Evolutionary conservation across 2,329 filamentous ascomycete species (phyloP).

Genomic region (Grosmannia serpens): DNA sequence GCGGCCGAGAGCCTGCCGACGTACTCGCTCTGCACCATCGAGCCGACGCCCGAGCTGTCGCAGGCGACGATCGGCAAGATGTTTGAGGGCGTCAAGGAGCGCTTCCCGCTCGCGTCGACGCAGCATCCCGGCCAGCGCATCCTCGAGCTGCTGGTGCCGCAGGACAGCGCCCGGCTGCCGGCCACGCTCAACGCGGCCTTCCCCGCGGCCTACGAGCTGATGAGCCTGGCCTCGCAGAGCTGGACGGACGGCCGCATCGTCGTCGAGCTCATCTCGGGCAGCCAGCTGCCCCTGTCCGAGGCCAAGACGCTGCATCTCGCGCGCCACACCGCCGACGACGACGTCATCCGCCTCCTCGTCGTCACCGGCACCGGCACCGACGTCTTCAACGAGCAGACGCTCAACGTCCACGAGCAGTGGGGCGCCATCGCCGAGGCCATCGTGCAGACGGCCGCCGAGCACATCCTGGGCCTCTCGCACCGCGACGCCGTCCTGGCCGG

Average conservation of each 20-base stretch:
- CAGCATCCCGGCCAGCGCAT: slow-evolving; percentile 7
- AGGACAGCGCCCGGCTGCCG: background rate
- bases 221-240: background rate
- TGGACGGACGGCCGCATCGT: slow-evolving; percentile 4
- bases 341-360: slow-evolving; percentile 4
- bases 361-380: background rate
- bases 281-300: slow-evolving; percentile 7
- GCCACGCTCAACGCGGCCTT: background rate
- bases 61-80: slow-evolving; percentile 17
- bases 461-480: slow-evolving; percentile 12
- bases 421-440: slow-evolving; percentile 13
- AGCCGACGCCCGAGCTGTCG: slow-evolving; percentile 9
- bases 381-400: background rate
- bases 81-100: slow-evolving; percentile 17
- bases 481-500: slow-evolving; percentile 7
- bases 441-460: slow-evolving; percentile 12
- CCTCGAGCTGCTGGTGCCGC: background rate
- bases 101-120: slow-evolving; percentile 6
- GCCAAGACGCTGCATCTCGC: slow-evolving; percentile 6
- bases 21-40: slow-evolving; percentile 7
- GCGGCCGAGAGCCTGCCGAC: background rate
- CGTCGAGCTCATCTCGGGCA: slow-evolving; percentile 6
- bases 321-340: background rate
- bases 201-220: slow-evolving; percentile 1
- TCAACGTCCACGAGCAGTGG: slow-evolving; percentile 11